Evolutionary conservation across 345 rosid species (phyloP), one percentile per base, ranked within the genome.

Genomic region (Psidium guajava): DNA sequence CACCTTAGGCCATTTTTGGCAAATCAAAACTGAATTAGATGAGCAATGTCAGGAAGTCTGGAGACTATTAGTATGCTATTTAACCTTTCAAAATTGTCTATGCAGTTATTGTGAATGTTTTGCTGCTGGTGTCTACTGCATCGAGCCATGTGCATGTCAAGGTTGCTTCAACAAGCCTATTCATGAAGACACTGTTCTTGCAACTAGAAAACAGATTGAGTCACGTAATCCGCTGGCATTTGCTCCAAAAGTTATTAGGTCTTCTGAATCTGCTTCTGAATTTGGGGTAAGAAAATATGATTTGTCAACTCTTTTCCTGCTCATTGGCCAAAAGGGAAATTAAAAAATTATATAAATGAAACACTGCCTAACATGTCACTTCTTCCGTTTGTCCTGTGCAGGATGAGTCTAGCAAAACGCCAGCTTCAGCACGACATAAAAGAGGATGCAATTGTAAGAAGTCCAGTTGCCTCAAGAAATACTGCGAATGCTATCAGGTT

Each of bases 361-460:
- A 32, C 44, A 18, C 77, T 69, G 77, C 77, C 47, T 69, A 69
- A 21, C 11, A 32, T 36, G 77, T 18, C 21, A 69, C 40, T 69
- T 69, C 1, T 2, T 69, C 47, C n/a, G 40, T 83, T 57, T 64
- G 25, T 49, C 21, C 50, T 53, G 86, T 75, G 87, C 93, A 96
- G 99, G 99, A 97, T 28, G 99, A 97, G 53, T 87, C 93, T 74
- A 93, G 86, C 90, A 93, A 93, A 90, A 97, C 99, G 24, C 99
- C 99, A 55, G 98, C 99, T 86, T 97, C 99, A 86, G 99, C 99
- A 36, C 94, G 99, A 36, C 99, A 97, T 88, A 97, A 97, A 91
- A 91, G 99, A 91, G 99, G 99, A 81, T 97, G 99, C 93, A 97
- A 97, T 92, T 97, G 99, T 95, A 97, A 97, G 92, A 97, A 97